Conservation (phyloP, 73 alveolate species). For the Paramecium sexaurelia region DNA sequence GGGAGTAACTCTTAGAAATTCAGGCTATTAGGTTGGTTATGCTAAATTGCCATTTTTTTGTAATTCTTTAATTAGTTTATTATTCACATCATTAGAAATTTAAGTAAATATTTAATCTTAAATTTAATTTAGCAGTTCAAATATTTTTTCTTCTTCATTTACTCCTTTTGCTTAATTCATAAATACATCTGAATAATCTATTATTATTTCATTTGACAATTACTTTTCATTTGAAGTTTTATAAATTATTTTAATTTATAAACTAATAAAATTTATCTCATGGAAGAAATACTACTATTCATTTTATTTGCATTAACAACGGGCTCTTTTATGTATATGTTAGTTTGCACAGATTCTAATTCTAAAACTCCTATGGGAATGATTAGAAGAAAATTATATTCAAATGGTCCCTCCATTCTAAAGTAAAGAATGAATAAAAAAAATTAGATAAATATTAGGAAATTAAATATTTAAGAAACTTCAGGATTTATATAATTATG, state of each 20-base stretch:
- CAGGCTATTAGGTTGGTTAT: background rate
- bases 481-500: background rate
- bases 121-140: background rate
- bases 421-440: background rate
- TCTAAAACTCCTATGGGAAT: constrained; percentile 44
- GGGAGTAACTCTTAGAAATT: constrained; percentile 34
- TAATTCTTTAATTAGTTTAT: background rate
- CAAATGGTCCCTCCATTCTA: background rate
- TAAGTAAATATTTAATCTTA: background rate
- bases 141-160: background rate
- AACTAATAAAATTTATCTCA: background rate
- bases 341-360: constrained; percentile 62
- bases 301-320: background rate
- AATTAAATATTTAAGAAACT: background rate
- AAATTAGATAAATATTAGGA: background rate
- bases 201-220: background rate
- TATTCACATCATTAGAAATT: background rate
- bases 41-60: background rate
- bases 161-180: constrained; percentile 4
- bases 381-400: constrained; percentile 37
- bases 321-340: constrained; percentile 60
- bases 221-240: background rate
- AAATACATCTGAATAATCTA: background rate
- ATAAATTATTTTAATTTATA: background rate
- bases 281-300: constrained; percentile 14